Base-by-base conservation (phyloP, 352 stramenopile species). In the Stramenopiles sp. region DNA sequence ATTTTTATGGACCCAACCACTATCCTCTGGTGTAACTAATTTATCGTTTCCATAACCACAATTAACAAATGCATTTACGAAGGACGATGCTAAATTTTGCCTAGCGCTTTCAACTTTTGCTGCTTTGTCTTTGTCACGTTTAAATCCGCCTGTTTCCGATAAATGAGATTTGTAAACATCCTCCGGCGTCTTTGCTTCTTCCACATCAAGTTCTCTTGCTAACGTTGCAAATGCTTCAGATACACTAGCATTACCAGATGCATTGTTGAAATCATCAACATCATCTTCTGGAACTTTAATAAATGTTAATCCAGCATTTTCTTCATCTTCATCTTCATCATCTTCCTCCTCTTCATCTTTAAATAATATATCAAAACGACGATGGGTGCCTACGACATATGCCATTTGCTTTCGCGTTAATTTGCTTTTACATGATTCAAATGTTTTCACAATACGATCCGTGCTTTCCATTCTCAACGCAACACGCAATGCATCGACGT, bases 101-200 rank as follows among this genome's bases (percentile, higher is more conserved):
- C 94, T 90, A 32, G 96, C 96, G 31, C 94, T 98, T 85, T 99
- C 95, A 1, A 97, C 90, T 79, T 95, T 87, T 0, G 87, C 81
- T 32, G 88, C 85, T 0, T 87, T 88, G 79, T 93, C 88, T 30
- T 85, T 31, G 87, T 85, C n/a, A 93, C 83, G 79, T 86, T 90
- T 43, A 30, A 92, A n/a, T 87, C 89, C 29, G 83, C 91, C 86
- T 7, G 94, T 98, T 85, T 99, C 95, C 20, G 94, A 96, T 79
- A 99, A 85, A 85, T 99, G 95, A 81, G 91, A 97, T 86, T 99
- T 99, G 92, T 99, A 99, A 84, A 99, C 99, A 82, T 99, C 96
- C 85, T 97, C 89, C 0, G 91, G 91, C 7, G 93, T 98, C 85
- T 98, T 98, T 7, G 94, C 85, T 81, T 98, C 95, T 82, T 98